Percentiles rank a stretch among this genome's conserved stretches.
phyloP scores from a whole-genome alignment of 2,329 filamentous ascomycete species.

The Emergomyces pasteurianus region DNA sequence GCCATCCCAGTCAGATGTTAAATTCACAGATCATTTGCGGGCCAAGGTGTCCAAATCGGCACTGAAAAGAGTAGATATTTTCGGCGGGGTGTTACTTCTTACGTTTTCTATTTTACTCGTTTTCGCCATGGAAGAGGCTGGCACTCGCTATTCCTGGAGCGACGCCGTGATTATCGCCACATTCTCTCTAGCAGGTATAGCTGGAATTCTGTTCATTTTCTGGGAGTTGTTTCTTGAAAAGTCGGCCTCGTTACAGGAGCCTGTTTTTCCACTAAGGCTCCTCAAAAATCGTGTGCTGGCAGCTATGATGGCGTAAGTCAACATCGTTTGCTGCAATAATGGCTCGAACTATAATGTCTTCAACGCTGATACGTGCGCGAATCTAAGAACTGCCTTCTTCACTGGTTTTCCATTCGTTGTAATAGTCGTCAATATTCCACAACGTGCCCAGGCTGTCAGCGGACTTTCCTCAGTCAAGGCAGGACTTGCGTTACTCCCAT shows the following conservation, averaged over 20 bases:
- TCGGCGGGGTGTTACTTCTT: conserved; percentile 19
- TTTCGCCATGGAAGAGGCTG: conserved; percentile 11
- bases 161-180: conserved; percentile 6
- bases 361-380: neutral
- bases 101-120: conserved; percentile 9
- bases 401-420: conserved; percentile 18
- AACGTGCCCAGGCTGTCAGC: conserved; percentile 15
- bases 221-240: conserved; percentile 19
- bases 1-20: neutral
- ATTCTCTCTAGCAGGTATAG: conserved; percentile 3
- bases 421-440: conserved; percentile 12
- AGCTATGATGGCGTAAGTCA: conserved; percentile 24
- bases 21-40: neutral
- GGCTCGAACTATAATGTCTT: neutral
- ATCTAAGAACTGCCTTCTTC: conserved; percentile 14
- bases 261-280: conserved; percentile 26
- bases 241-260: conserved; percentile 9
- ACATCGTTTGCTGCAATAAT: conserved; percentile 8
- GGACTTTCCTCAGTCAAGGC: conserved; percentile 11
- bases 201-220: conserved; percentile 2
- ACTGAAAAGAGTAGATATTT: conserved; percentile 14
- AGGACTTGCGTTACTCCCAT: conserved; percentile 13
- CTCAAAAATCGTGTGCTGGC: conserved; percentile 21
- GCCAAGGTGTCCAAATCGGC: neutral
- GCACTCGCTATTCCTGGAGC: conserved; percentile 7